Conservation (phyloP, 805 yeast genomes). For the Wickerhamomyces chaumierensis region DNA sequence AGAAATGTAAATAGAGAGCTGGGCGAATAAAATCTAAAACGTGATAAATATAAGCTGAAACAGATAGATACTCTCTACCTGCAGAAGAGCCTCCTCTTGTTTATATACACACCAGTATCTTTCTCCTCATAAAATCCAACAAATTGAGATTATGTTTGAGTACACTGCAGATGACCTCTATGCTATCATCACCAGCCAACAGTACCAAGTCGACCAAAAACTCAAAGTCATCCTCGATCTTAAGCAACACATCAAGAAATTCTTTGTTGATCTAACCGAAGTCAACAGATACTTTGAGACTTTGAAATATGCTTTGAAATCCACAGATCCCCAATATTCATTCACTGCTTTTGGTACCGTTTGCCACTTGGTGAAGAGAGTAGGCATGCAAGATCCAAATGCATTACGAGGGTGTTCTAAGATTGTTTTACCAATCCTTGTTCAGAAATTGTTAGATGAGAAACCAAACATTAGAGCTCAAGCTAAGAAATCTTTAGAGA, state of each 20-base stretch:
- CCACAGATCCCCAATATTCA: conserved; percentile 27
- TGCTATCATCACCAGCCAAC: conserved; percentile 3
- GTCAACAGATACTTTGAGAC: conserved; percentile 42
- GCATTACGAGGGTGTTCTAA: conserved; percentile 31
- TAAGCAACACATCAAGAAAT: conserved; percentile 45
- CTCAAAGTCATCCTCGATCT: conserved; percentile 19
- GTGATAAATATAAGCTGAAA: too few species aligned
- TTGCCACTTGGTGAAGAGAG: conserved; percentile 46
- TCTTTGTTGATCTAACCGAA: conserved; percentile 35
- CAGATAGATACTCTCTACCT: too few species aligned
- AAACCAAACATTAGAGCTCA: conserved; percentile 27
- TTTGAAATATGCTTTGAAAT: conserved; percentile 32
- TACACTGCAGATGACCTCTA: conserved; percentile 10
- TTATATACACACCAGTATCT: too few species aligned
- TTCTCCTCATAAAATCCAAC: too few species aligned
- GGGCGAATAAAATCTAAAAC: too few species aligned
- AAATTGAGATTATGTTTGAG: conserved; percentile 7
- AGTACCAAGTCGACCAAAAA: conserved; percentile 7
- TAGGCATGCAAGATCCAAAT: conserved; percentile 42
- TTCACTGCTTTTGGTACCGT: conserved; percentile 35
- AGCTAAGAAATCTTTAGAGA: conserved; percentile 39
- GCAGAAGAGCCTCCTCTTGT: too few species aligned
- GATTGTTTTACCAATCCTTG: conserved; percentile 39
- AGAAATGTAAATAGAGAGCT: too few species aligned
- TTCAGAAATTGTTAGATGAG: conserved; percentile 33